Evolutionary conservation across 2,329 filamentous ascomycete genomes (phyloP).

Genomic region (Aspergillus fumigatiaffinis): DNA sequence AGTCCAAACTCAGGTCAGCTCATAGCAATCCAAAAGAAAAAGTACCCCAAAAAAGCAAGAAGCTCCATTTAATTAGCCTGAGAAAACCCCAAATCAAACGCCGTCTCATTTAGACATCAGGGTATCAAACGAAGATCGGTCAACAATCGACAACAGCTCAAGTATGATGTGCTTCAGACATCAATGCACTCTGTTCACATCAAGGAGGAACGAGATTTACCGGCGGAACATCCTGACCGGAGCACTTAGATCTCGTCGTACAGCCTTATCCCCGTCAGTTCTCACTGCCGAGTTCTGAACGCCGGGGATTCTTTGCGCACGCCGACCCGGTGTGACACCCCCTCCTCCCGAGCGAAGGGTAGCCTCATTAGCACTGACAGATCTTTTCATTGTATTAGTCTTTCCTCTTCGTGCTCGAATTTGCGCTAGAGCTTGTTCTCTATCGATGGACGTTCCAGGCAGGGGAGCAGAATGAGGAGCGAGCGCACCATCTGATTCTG

Average conservation of each 20-base stretch:
- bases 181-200: background rate
- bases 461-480: constrained; percentile 25
- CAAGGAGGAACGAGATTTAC: constrained; percentile 5
- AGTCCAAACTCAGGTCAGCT: background rate
- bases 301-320: constrained; percentile 31
- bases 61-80: background rate
- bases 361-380: constrained; percentile 37
- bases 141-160: constrained; percentile 7
- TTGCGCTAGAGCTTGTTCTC: constrained; percentile 47
- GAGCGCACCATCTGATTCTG: constrained; percentile 21
- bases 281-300: constrained; percentile 27
- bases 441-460: constrained; percentile 42
- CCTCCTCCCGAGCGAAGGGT: constrained; percentile 23
- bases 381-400: constrained; percentile 41
- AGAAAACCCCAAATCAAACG: constrained; percentile 8
- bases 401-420: constrained; percentile 46
- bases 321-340: constrained; percentile 22
- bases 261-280: constrained; percentile 24
- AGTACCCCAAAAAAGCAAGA: background rate
- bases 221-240: constrained; percentile 32
- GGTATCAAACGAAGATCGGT: constrained; percentile 23
- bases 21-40: background rate
- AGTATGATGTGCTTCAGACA: constrained; percentile 8
- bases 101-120: constrained; percentile 19
- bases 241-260: constrained; percentile 37